These are phyloP conservation scores for Tuber microsphaerosporum DNA, from an alignment of 495 filamentous ascomycete genomes.

Conservation along the genomic window DNA sequence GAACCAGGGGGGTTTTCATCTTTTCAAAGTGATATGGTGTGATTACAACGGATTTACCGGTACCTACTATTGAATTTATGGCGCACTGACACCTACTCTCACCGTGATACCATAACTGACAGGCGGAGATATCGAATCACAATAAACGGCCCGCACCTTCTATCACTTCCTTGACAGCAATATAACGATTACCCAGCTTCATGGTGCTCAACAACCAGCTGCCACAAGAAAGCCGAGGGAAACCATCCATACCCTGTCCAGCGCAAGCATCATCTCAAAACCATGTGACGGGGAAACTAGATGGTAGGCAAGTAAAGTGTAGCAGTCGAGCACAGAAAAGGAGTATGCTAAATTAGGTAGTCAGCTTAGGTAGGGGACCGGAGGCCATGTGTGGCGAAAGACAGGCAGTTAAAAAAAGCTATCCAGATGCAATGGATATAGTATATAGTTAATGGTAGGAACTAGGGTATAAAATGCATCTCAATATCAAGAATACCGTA, in stretches of 20 bases:
- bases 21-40: neutral
- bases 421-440: neutral
- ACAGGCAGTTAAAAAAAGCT: neutral
- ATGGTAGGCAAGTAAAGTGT: neutral
- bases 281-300: neutral
- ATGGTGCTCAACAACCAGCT: neutral
- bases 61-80: neutral
- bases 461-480: neutral
- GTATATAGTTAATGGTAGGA: neutral
- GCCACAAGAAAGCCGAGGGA: neutral
- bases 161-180: neutral
- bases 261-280: neutral
- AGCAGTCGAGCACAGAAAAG: neutral
- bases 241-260: neutral
- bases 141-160: neutral
- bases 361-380: neutral
- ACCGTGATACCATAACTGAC: neutral
- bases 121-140: neutral
- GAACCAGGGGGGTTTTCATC: neutral
- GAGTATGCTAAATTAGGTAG: neutral
- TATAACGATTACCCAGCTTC: neutral
- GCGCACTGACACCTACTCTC: neutral
- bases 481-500: neutral
- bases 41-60: neutral
- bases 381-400: neutral